Conservation (phyloP, 345 rosid species). For the Schrenkiella parvula region DNA sequence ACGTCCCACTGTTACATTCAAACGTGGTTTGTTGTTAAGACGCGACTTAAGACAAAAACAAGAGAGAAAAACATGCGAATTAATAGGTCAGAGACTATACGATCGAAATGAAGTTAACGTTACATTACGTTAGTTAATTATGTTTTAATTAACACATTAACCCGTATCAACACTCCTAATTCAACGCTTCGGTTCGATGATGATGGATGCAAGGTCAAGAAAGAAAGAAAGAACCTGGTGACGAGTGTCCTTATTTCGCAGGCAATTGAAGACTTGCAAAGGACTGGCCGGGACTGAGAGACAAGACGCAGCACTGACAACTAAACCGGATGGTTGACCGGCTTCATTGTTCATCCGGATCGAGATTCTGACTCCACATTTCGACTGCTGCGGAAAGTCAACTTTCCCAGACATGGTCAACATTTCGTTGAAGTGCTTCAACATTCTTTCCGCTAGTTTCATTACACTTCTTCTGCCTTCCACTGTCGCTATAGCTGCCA, state of each 20-base stretch:
- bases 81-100: too few species aligned
- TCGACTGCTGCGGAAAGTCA: constrained; percentile 46
- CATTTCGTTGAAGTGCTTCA: constrained; percentile 45
- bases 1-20: constrained; percentile 66
- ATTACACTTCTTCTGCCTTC: constrained; percentile 46
- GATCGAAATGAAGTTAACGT: too few species aligned
- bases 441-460: constrained; percentile 67
- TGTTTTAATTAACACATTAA: neutral
- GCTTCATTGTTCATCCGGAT: constrained; percentile 34
- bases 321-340: constrained; percentile 53
- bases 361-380: constrained; percentile 54
- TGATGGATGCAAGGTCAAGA: neutral
- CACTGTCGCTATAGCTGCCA: constrained; percentile 22
- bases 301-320: constrained; percentile 59
- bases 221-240: constrained; percentile 37
- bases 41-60: neutral
- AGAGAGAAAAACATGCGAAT: neutral
- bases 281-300: constrained; percentile 53
- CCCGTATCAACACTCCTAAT: neutral
- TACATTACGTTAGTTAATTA: neutral
- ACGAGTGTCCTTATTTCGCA: constrained; percentile 39
- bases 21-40: neutral
- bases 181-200: neutral
- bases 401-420: constrained; percentile 49
- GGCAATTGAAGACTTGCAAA: constrained; percentile 39